Conservation (phyloP, 202 grass and related monocot species). For the Panicum hallii region DNA sequence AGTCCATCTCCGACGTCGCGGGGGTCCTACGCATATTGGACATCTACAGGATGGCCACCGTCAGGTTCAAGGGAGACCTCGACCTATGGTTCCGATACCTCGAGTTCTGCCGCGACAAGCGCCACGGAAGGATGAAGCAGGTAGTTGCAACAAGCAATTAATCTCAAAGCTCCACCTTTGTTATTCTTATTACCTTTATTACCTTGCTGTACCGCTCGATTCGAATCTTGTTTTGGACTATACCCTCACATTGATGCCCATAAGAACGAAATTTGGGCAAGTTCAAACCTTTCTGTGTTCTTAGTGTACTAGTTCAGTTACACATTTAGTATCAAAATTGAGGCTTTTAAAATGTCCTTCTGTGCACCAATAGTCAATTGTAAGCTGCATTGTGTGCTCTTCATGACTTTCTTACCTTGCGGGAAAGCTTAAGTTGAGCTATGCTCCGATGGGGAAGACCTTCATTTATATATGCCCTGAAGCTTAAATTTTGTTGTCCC, state of each 20-base stretch:
- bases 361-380: background rate
- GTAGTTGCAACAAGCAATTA: conserved; percentile 11
- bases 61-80: conserved; percentile 90
- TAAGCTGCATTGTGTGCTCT: background rate
- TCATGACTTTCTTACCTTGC: background rate
- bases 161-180: too few species aligned
- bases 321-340: background rate
- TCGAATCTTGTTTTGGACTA: background rate
- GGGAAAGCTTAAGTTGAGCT: background rate
- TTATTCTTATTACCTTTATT: too few species aligned
- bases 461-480: background rate
- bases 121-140: conserved; percentile 90
- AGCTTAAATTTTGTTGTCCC: background rate
- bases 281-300: conserved; percentile 8
- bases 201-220: too few species aligned
- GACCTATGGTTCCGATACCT: conserved; percentile 89
- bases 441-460: background rate
- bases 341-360: background rate
- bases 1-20: conserved; percentile 66
- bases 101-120: conserved; percentile 73
- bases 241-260: background rate
- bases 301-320: background rate
- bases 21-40: conserved; percentile 67
- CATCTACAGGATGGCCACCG: conserved; percentile 65
- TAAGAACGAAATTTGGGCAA: background rate